These are phyloP conservation scores for Apiospora sp. DNA, from an alignment of 2,329 filamentous ascomycete species.

Conservation along the genomic window DNA sequence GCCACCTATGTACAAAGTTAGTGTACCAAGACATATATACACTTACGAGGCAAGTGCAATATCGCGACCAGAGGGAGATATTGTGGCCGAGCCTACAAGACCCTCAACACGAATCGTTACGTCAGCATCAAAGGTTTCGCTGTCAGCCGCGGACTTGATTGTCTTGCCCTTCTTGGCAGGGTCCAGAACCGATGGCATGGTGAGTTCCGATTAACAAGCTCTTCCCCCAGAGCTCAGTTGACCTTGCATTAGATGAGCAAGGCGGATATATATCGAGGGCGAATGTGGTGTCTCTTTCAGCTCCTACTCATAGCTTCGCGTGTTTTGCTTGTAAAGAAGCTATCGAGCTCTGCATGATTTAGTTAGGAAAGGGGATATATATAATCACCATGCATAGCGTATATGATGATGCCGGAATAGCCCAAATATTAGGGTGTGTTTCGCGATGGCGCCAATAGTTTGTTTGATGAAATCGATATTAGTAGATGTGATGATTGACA, in stretches of 20 bases:
- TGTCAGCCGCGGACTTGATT: conserved; percentile 78
- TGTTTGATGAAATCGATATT: background rate
- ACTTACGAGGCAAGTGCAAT: conserved; percentile 83
- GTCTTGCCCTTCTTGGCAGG: conserved; percentile 63
- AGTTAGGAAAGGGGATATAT: background rate
- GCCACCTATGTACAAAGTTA: conserved; percentile 34
- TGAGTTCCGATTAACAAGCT: conserved; percentile 35
- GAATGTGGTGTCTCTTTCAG: background rate
- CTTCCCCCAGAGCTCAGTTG: conserved; percentile 33
- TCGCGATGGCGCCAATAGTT: background rate
- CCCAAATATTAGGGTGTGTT: background rate
- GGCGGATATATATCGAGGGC: background rate
- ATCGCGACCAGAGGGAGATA: conserved; percentile 90
- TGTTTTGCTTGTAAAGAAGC: background rate
- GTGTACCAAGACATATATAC: conserved; percentile 38
- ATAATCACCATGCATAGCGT: background rate
- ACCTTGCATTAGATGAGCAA: background rate
- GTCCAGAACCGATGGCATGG: conserved; percentile 57
- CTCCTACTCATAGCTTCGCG: conserved; percentile 2
- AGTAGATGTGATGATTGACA: background rate
- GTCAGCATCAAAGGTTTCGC: conserved; percentile 86
- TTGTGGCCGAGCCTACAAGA: conserved; percentile 88
- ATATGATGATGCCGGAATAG: background rate
- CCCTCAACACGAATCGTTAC: conserved; percentile 83
- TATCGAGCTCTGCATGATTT: background rate